Evolutionary conservation across 345 rosid species (phyloP).

Genomic region (Aegle marmelos): DNA sequence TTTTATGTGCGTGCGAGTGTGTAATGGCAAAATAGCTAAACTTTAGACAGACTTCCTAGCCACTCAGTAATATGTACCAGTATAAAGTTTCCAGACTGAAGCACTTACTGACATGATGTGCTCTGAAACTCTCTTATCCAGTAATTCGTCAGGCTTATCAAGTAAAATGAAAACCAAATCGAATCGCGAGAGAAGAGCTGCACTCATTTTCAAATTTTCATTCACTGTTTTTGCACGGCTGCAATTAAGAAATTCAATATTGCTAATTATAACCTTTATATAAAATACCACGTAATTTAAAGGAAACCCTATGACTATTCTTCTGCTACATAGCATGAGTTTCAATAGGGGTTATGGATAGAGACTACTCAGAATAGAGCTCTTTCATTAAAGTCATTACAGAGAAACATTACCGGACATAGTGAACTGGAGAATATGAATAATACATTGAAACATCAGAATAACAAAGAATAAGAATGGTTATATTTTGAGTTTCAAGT

Average conservation of each 20-base stretch:
- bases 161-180: constrained; percentile 96
- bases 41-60: neutral
- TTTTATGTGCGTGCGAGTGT: too few relatives aligned
- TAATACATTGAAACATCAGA: neutral
- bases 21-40: neutral
- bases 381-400: neutral
- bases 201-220: constrained; percentile 94
- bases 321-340: neutral
- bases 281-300: neutral
- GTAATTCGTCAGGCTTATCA: constrained; percentile 90
- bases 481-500: neutral
- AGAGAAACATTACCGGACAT: neutral
- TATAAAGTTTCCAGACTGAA: constrained; percentile 19
- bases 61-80: constrained; percentile 12
- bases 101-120: constrained; percentile 93
- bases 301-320: neutral
- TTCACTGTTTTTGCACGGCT: constrained; percentile 99
- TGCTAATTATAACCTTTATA: neutral
- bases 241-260: constrained; percentile 44
- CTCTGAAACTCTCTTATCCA: constrained; percentile 89
- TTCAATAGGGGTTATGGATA: neutral
- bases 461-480: neutral
- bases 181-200: constrained; percentile 93
- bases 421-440: neutral
- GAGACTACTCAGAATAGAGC: neutral